phyloP scores from a whole-genome alignment of 148 eudicot genomes.

The Selenicereus undatus region DNA sequence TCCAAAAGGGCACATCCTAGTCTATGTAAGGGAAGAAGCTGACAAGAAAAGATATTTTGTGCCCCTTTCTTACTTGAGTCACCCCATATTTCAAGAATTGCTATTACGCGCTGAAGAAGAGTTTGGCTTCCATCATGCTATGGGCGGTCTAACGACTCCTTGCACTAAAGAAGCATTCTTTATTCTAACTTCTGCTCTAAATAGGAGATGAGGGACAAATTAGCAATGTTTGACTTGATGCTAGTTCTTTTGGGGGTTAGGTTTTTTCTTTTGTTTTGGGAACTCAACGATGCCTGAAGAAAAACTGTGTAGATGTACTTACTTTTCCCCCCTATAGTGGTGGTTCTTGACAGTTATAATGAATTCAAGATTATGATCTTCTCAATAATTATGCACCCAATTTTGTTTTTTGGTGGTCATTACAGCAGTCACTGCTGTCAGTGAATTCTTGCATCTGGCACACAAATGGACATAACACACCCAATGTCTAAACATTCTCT shows the following conservation, averaged over 20 bases:
- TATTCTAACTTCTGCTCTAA: constrained; percentile 10
- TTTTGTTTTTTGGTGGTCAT: no score
- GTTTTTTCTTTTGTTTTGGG: not conserved
- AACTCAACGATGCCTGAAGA: not conserved
- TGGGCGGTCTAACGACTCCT: constrained; percentile 25
- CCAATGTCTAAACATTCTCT: no score
- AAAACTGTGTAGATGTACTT: not conserved
- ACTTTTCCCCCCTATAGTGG: not conserved
- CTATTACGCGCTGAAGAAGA: constrained; percentile 21
- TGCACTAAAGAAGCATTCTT: constrained; percentile 15
- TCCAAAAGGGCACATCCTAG: constrained; percentile 21
- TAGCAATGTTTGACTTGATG: not conserved
- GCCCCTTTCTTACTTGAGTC: constrained; percentile 23
- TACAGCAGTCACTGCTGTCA: no score
- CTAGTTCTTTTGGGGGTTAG: not conserved
- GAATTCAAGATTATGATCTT: no score
- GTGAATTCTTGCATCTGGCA: no score
- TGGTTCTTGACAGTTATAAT: not conserved
- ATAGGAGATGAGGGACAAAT: not conserved
- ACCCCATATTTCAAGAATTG: constrained; percentile 23
- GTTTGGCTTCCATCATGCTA: constrained; percentile 25
- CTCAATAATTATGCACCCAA: no score
- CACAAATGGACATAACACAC: no score
- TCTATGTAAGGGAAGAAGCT: constrained; percentile 18
- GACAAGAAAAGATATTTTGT: constrained; percentile 21